Conservation (phyloP, 2,329 filamentous ascomycete genomes). For the Sporothrix brunneoviolacea region DNA sequence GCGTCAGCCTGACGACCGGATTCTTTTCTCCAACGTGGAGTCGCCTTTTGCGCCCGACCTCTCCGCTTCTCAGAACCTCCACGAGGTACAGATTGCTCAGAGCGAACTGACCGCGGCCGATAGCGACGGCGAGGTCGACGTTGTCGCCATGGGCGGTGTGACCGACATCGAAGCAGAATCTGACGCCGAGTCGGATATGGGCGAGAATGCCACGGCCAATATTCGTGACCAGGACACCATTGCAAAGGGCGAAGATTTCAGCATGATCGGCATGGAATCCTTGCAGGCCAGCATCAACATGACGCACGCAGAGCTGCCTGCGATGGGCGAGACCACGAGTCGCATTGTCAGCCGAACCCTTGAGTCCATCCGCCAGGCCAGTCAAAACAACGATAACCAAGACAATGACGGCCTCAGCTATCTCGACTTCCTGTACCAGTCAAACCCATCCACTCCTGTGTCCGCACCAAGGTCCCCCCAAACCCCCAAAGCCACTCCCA, state of each 20-base stretch:
- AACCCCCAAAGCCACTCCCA: not conserved
- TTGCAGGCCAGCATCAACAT: constrained; percentile 17
- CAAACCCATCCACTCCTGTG: not conserved
- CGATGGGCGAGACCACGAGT: constrained; percentile 50
- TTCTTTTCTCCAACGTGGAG: constrained; percentile 6
- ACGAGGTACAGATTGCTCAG: not conserved
- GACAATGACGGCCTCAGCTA: constrained; percentile 10
- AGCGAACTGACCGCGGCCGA: constrained; percentile 2
- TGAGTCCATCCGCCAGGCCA: constrained; percentile 39
- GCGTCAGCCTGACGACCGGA: not conserved
- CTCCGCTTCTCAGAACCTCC: not conserved
- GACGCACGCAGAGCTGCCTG: constrained; percentile 39
- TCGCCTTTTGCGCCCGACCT: constrained; percentile 4
- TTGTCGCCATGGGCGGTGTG: not conserved
- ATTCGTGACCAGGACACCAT: constrained; percentile 24
- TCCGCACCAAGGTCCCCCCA: not conserved
- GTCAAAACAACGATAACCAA: not conserved
- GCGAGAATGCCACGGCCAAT: constrained; percentile 14
- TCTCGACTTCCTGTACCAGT: constrained; percentile 14
- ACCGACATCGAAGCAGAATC: not conserved
- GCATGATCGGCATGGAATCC: constrained; percentile 22
- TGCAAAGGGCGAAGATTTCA: constrained; percentile 25
- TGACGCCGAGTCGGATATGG: constrained; percentile 21
- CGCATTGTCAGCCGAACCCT: constrained; percentile 50
- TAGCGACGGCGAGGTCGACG: constrained; percentile 1